Base-by-base conservation (phyloP, 1,284 basidiomycete species). In the Farysia itapuensis region DNA sequence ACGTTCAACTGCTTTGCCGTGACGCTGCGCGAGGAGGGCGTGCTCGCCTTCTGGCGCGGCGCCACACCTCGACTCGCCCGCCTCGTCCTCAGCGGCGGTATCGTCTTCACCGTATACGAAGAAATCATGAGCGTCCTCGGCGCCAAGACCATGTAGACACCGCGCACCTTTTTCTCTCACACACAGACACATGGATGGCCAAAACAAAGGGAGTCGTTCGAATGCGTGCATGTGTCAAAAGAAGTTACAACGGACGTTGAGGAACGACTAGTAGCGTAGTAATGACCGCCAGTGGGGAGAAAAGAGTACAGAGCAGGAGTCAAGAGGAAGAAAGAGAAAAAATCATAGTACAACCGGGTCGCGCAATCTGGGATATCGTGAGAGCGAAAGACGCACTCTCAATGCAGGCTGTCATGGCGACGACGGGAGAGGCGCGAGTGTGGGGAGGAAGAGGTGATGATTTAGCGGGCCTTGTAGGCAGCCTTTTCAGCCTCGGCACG, bases 41-140 rank as follows among this genome's bases (percentile, higher is more conserved):
- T 93, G 13, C 70, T 85, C 21, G 84, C 88, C 35, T 95, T 98
- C 79, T 98, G 94, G 94, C 89, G 89, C 18, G 94, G 94, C 1
- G 91, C 94, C 5, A 94, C 92, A 2, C 48, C 52, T 11, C 51
- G 70, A 34, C 45, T 69, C 29, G 50, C 48, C 7, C 57, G 41
- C 26, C 36, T 43, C 4, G 72, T 92, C 86, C 77, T 95, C 79
- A 89, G 88, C 46, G 93, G 94, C 14, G 94, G 93, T 2, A 93
- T 98, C 69, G 88, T 92, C 30, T 97, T 97, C 75, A 93, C 91
- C 0, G 84, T 93, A 33, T 65, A 65, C 45, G 63, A 65, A 28
- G 56, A 65, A 23, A 60, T 65, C 35, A 65, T 65, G 63, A 65
- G 52, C 43, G 30, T 65, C 2, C 52, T 65, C 16, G 49, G 52